Evolutionary conservation across 2,329 filamentous ascomycete genomes (phyloP).

Genomic region (Aspergillus brunneoviolaceus): DNA sequence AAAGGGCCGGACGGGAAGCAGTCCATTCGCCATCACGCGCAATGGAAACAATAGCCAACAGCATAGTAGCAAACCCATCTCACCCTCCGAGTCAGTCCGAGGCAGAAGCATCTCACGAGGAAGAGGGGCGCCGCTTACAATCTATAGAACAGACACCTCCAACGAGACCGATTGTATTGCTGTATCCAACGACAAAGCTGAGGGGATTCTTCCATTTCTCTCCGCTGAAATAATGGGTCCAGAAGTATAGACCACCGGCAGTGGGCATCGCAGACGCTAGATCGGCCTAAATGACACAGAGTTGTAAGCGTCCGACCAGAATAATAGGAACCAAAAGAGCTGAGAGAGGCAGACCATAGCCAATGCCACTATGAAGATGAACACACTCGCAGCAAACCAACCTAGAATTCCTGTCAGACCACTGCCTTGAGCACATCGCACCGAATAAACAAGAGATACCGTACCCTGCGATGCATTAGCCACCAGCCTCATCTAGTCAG

Average conservation of each 20-base stretch:
- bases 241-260: slow-evolving; percentile 58
- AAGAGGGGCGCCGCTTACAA: slow-evolving; percentile 36
- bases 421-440: background rate
- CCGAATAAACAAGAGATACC: background rate
- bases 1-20: slow-evolving; percentile 56
- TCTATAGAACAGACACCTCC: slow-evolving; percentile 63
- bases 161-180: slow-evolving; percentile 59
- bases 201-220: slow-evolving; percentile 56
- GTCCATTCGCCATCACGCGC: slow-evolving; percentile 57
- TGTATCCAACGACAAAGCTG: slow-evolving; percentile 60
- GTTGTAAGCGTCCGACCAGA: background rate
- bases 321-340: too few species aligned
- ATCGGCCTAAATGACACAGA: slow-evolving; percentile 41
- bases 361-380: slow-evolving; percentile 59
- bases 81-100: background rate
- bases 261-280: slow-evolving; percentile 58
- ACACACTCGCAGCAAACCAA: slow-evolving; percentile 57
- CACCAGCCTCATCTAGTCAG: slow-evolving; percentile 17
- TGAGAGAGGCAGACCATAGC: slow-evolving; percentile 51
- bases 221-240: slow-evolving; percentile 59
- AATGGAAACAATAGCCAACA: slow-evolving; percentile 57
- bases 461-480: slow-evolving; percentile 14
- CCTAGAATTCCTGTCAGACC: slow-evolving; percentile 23
- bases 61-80: slow-evolving; percentile 27
- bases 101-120: background rate